Evolutionary conservation across 1,284 basidiomycete genomes (phyloP), one percentile per base, ranked within the genome.

Genomic region (Ustilago nuda): DNA sequence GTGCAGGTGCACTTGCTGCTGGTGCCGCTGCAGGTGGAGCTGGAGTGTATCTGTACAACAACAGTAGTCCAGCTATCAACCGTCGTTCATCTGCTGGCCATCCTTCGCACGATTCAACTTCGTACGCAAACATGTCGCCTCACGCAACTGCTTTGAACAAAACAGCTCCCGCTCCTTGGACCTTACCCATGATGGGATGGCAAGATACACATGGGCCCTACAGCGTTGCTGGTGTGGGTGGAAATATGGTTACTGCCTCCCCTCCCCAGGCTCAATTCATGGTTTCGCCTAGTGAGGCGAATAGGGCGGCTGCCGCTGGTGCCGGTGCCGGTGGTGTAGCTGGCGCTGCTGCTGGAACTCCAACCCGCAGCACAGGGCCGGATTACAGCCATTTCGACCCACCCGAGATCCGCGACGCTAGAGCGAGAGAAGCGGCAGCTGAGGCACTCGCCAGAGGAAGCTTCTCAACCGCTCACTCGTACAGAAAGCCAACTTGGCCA

Each of bases 381-480:
- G 75, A 79, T 37, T 82, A 82, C 67, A 72, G 61, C 59, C 81
- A 82, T 58, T 75, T 82, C 54, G 81, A 82, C 62, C 78, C 81
- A 15, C 80, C 80, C 32, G 81, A 82, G 55, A 76, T 82, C 23
- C 73, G 79, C 11, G 80, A 78, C 33, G 66, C 66, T 27, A 72
- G 81, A n/a, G 76, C 71, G 12, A 58, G 73, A 19, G 70, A 82
- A 55, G 74, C 74, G n/a, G 78, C 80, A 17, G 75, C 64, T 39
- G 73, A 66, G 4, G 72, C 74, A 3, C 35, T 73, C 7, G 61
- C 55, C 1, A 45, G 64, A 1, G 66, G 56, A 39, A 67, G 63
- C 43, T 63, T 57, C 60, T 74, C 66, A 3, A 62, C 60, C 36
- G 61, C 56, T 54, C 53, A 75, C 46, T 33, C 32, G 39, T 46